Evolutionary conservation across 1,139 yeast genomes (phyloP), one percentile per base, ranked within the genome.

Genomic region (Saccharomycopsis phalli): DNA sequence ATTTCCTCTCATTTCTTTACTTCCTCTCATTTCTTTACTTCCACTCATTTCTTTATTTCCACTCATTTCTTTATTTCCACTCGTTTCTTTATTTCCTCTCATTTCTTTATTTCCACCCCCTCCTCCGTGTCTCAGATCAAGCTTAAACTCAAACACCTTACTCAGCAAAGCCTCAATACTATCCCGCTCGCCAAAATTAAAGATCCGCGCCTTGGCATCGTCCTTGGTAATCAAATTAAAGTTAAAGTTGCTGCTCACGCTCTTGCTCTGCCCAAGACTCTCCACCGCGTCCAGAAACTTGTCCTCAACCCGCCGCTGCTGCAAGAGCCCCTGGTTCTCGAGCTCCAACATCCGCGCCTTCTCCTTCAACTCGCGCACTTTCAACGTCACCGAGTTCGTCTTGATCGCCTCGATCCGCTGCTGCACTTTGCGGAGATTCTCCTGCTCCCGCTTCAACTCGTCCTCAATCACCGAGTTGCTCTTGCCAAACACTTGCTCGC

Each of bases 401-500:
- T 29, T 25, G 16, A 41, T 36, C 10, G 45, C 47, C 11, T 31
- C 45, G 13, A 40, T 8, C n/a, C 46, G n/a, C 25, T 44, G 46
- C 17, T 38, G 13, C 26, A 42, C 47, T 18, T 38, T 41, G 18
- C 29, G 33, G 22, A 67, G 67, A 34, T 56, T 55, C 34, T 50
- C 56, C 50, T 63, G 68, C 41, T 56, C 58, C 26, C 53, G 53
- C 17, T 58, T 30, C 32, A 47, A 51, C 28, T 49, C 49, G 37
- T 55, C 57, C 18, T 40, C 38, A 20, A 43, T 19, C 18, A 42
- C 45, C 14, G 35, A 32, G 20, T 41, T 41, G 27, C 41, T 36
- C 30, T 50, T 53, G 34, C 51, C 53, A 42, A 63, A 62, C 20
- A 62, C 54, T 41, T 61, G 65, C 36, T 60, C 61, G 48, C 63